Conservation (phyloP, 2,329 filamentous ascomycete genomes). For the Apiospora phragmitis region DNA sequence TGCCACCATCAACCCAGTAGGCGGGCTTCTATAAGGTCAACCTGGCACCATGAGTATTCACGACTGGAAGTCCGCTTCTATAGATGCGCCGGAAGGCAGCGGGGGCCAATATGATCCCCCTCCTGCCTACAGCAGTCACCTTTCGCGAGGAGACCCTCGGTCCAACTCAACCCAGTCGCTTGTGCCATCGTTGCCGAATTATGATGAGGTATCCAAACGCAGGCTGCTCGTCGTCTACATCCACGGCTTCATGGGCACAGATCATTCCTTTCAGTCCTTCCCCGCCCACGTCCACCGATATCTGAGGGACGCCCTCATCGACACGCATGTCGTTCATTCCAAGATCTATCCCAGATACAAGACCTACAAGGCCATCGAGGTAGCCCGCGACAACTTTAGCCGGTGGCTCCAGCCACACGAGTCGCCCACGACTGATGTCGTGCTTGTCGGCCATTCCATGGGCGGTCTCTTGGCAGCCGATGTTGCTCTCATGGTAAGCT, state of each 20-base stretch:
- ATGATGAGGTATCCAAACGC: slow-evolving; percentile 40
- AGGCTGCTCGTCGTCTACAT: slow-evolving; percentile 78
- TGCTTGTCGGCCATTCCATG: slow-evolving; percentile 88
- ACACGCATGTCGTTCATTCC: slow-evolving; percentile 79
- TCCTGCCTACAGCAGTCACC: slow-evolving; percentile 9
- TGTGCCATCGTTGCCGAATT: slow-evolving; percentile 26
- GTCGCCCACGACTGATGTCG: slow-evolving; percentile 70
- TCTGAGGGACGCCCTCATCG: slow-evolving; percentile 64
- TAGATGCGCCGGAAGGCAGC: not conserved
- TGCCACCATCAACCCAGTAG: not conserved
- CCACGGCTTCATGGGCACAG: slow-evolving; percentile 88
- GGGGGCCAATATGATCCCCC: not conserved
- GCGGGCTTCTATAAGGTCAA: not conserved
- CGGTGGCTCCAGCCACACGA: slow-evolving; percentile 80
- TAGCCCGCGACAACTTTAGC: slow-evolving; percentile 82
- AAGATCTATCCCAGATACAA: slow-evolving; percentile 84
- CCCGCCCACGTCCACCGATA: slow-evolving; percentile 83
- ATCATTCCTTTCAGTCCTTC: slow-evolving; percentile 84
- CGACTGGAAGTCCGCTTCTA: not conserved
- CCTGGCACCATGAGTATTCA: not conserved
- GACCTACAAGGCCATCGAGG: slow-evolving; percentile 69
- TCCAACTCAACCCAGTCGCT: slow-evolving; percentile 48
- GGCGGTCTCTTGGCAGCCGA: slow-evolving; percentile 83
- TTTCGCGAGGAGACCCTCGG: slow-evolving; percentile 41
- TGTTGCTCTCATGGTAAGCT: slow-evolving; percentile 63